Evolutionary conservation across 129 eudicot genomes (phyloP), one percentile per base, ranked within the genome.

Genomic region (Smallanthus sonchifolius): DNA sequence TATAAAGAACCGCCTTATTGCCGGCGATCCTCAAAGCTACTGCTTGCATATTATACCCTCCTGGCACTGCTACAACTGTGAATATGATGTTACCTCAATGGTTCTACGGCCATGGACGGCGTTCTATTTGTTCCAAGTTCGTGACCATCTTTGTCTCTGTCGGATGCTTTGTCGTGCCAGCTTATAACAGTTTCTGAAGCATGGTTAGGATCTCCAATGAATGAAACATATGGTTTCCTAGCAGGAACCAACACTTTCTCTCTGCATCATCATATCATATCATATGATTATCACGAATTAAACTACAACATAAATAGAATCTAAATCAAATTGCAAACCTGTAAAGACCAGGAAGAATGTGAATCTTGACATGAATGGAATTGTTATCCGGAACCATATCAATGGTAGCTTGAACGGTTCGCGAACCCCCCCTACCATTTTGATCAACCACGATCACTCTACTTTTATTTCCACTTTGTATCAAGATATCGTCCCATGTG

Each of bases 331-430:
- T 24, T 0, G 30, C 30, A 24, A 24, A 24, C 30, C 94, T 92
- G 92, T 92, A 92, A 68, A 84, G 76, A 63, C 96, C 98, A 28
- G 98, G 98, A 75, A 71, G 96, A 56, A 92, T 79, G 79, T 78
- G 77, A 60, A 92, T 89, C 67, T 84, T 89, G 10, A 89, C 82
- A 67, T 96, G 78, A 30, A 59, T 51, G 30, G 87, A 65, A 77
- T 87, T 92, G 35, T 73, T 43, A 14, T 30, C 10, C 35, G 96
- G 96, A 48, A 92, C 90, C 88, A 89, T 65, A 73, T 87, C 92
- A 80, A 89, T 1, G 30, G 1, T 1, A 24, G 1, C 30, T 24
- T 24, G 30, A 24, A 24, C 30, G 30, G 30, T 24, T 7, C 55
- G 6, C 0, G 86, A 80, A 88, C 87, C 83, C 44, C 96, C 95